Evolutionary conservation across 352 stramenopile species (phyloP).

Genomic region (Pythium guiyangense): DNA sequence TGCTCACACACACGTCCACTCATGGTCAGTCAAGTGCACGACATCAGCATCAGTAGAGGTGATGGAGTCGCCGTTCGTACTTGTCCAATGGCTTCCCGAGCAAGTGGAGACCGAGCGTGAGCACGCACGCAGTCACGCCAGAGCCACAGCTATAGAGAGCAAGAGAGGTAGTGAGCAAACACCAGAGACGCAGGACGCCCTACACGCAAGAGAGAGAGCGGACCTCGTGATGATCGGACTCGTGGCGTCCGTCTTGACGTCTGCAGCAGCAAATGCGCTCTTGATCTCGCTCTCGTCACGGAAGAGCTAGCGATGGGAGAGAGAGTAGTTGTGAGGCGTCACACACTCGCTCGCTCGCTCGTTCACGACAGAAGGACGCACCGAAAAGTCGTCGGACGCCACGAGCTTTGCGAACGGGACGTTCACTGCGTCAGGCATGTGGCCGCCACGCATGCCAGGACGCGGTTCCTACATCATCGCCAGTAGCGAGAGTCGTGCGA

Average conservation of each 20-base stretch:
- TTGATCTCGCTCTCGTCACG: slow-evolving; percentile 72
- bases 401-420: slow-evolving; percentile 90
- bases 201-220: neutral
- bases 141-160: slow-evolving; percentile 51
- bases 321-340: too few species aligned
- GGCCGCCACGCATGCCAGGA: slow-evolving; percentile 85
- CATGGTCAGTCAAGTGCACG: neutral
- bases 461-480: slow-evolving; percentile 77
- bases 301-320: slow-evolving; percentile 36
- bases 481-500: neutral
- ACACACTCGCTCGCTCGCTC: slow-evolving; percentile 6
- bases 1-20: neutral
- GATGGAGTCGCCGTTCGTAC: slow-evolving; percentile 21
- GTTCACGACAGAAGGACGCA: slow-evolving; percentile 14
- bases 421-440: slow-evolving; percentile 91
- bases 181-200: neutral
- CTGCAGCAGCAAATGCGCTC: slow-evolving; percentile 68
- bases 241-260: slow-evolving; percentile 47
- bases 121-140: slow-evolving; percentile 56
- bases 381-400: slow-evolving; percentile 75
- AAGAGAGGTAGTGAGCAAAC: neutral
- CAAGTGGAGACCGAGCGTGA: slow-evolving; percentile 66
- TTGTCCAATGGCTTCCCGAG: slow-evolving; percentile 62
- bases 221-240: slow-evolving; percentile 74
- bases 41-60: neutral